phyloP scores from a whole-genome alignment of 2,329 filamentous ascomycete species.

The Botrytis byssoidea region DNA sequence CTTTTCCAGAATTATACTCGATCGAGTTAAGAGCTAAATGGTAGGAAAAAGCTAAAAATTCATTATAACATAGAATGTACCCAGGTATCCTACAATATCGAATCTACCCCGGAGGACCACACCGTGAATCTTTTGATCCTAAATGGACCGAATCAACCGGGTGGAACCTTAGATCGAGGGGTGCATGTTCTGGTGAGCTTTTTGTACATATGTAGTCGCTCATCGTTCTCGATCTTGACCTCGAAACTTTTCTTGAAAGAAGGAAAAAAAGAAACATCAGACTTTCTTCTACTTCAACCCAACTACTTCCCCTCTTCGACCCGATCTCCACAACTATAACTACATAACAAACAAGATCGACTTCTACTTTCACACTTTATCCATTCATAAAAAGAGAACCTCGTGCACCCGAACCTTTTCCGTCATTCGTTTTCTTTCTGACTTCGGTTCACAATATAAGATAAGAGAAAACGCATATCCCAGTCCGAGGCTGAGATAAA shows the following conservation, averaged over 20 bases:
- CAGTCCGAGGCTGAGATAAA: slow-evolving; percentile 15
- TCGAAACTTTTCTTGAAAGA: not conserved
- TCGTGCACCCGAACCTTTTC: not conserved
- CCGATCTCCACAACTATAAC: not conserved
- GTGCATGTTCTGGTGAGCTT: slow-evolving; percentile 23
- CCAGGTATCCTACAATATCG: slow-evolving; percentile 9
- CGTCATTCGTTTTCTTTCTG: not conserved
- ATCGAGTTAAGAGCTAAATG: slow-evolving; percentile 10
- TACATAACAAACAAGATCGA: not conserved
- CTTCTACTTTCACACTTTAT: not conserved
- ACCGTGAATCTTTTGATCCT: slow-evolving; percentile 19
- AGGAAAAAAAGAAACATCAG: slow-evolving; percentile 2
- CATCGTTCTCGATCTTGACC: slow-evolving; percentile 21
- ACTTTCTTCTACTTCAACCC: slow-evolving; percentile 21
- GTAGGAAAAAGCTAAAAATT: not conserved
- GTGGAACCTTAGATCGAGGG: slow-evolving; percentile 33
- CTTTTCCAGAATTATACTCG: slow-evolving; percentile 10
- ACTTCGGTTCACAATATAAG: slow-evolving; percentile 2
- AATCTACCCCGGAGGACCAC: slow-evolving; percentile 25
- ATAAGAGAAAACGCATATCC: slow-evolving; percentile 14
- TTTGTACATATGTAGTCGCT: slow-evolving; percentile 33
- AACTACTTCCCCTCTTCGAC: slow-evolving; percentile 4
- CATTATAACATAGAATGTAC: slow-evolving; percentile 7
- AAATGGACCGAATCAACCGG: slow-evolving; percentile 30
- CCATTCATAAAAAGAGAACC: not conserved